These are phyloP conservation scores for Sequoiadendron giganteum DNA, from an alignment of 75 land plant species.

Conservation along the genomic window DNA sequence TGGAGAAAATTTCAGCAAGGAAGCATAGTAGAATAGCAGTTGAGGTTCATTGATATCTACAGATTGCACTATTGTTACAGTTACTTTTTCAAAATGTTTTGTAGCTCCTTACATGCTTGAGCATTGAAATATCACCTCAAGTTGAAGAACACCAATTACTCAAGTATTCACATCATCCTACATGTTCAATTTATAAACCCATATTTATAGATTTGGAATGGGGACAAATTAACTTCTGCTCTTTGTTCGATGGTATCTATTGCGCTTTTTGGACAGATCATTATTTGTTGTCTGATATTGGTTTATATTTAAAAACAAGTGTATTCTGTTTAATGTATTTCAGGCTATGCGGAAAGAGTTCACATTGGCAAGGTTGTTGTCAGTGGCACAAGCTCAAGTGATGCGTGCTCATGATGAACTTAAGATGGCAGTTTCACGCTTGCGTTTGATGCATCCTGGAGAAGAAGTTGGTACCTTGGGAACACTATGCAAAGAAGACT, in stretches of 20 bases:
- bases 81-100: not conserved
- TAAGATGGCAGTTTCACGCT: slow-evolving; percentile 85
- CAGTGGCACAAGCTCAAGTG: slow-evolving; percentile 77
- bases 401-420: slow-evolving; percentile 93
- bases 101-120: not conserved
- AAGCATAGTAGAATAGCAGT: not conserved
- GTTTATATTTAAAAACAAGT: not conserved
- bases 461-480: slow-evolving; percentile 38
- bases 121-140: not conserved
- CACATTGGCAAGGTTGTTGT: slow-evolving; percentile 64
- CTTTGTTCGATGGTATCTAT: not conserved
- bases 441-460: slow-evolving; percentile 57
- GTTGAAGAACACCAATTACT: not conserved
- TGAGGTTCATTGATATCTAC: not conserved
- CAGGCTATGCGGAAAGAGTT: slow-evolving; percentile 94
- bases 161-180: not conserved
- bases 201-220: not conserved
- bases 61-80: not conserved
- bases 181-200: not conserved
- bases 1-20: not conserved
- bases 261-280: not conserved
- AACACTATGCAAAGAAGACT: slow-evolving; percentile 44
- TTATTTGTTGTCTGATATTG: not conserved
- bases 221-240: not conserved
- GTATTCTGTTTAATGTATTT: not conserved